Base-by-base conservation (phyloP, 2,329 filamentous ascomycete species). In the Aspergillus viridinutans region DNA sequence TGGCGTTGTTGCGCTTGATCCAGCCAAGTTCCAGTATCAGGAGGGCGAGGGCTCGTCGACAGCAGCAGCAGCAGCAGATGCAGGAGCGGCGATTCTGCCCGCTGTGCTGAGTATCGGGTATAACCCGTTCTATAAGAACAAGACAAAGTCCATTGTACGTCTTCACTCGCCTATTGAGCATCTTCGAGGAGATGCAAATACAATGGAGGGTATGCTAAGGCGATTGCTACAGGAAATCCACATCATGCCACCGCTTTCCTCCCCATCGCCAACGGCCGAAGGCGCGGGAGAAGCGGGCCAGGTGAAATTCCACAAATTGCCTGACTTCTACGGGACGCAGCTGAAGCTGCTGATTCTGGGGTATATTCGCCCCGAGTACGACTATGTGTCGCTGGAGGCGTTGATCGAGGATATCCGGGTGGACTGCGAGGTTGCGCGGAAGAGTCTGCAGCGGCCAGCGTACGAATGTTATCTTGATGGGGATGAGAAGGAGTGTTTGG, bases 111-210 rank as follows among this genome's bases (percentile, higher is more conserved):
- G 86, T 59, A 93, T 97, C 64, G 94, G 94, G 48, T 97, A 92
- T 83, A 99, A 97, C 76, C 94, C 94, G 0, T 97, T 92, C 77
- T 99, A 96, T 83, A 92, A 92, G 73, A 97, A 99, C 81, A 87
- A 83, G 4, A 85, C 90, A 49, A 87, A 90, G 60, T 90, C 85
- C 61, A 92, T 94, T 70, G 82, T 80, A 74, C 45, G 75, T 77
- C 47, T 29, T 29, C 10, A 10, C 28, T 29, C 28, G 28, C 8
- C n/a, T 38, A 26, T 52, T 40, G 23, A 20, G 28, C 12, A 9
- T 28, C 17, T 9, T 12, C 20, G 35, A n/a, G 35, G 35, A 14
- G 35, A 23, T 23, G 23, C 23, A 23, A 23, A 23, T 23, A 23
- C 23, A 23, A 23, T 23, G 23, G 23, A 23, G 23, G 23, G 23